These are phyloP conservation scores for Collybiopsis luxurians DNA, from an alignment of 768 basidiomycete genomes.

Conservation along the genomic window DNA sequence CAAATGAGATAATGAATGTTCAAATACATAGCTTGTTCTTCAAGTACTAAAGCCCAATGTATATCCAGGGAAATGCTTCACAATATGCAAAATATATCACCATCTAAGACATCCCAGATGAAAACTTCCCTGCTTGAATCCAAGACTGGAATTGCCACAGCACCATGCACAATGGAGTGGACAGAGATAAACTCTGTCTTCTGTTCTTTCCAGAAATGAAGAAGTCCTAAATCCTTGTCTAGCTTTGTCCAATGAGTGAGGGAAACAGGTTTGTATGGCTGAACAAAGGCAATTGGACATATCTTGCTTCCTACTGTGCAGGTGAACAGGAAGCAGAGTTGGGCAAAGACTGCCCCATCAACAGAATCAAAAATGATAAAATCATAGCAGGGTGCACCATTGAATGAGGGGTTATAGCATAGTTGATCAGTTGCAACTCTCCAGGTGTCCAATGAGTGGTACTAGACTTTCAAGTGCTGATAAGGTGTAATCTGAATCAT, in stretches of 20 bases:
- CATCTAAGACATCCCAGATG: constrained; percentile 16
- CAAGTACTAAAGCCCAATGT: too few relatives aligned
- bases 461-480: constrained; percentile 12
- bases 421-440: constrained; percentile 11
- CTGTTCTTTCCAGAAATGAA: constrained; percentile 5
- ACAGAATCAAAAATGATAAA: constrained; percentile 13
- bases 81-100: constrained; percentile 13
- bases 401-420: constrained; percentile 13
- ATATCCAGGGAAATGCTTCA: neutral
- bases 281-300: neutral
- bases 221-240: neutral
- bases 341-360: constrained; percentile 11
- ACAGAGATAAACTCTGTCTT: constrained; percentile 12
- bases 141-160: constrained; percentile 6
- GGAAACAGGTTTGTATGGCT: neutral
- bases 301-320: neutral
- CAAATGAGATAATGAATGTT: too few relatives aligned
- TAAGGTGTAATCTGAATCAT: constrained; percentile 6
- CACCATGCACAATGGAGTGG: constrained; percentile 16
- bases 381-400: constrained; percentile 7
- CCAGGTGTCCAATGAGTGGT: constrained; percentile 14
- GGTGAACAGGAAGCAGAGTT: constrained; percentile 16
- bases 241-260: neutral
- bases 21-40: too few relatives aligned
- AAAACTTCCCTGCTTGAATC: constrained; percentile 9